phyloP scores from a whole-genome alignment of 345 rosid species.

The Hibiscus trionum region DNA sequence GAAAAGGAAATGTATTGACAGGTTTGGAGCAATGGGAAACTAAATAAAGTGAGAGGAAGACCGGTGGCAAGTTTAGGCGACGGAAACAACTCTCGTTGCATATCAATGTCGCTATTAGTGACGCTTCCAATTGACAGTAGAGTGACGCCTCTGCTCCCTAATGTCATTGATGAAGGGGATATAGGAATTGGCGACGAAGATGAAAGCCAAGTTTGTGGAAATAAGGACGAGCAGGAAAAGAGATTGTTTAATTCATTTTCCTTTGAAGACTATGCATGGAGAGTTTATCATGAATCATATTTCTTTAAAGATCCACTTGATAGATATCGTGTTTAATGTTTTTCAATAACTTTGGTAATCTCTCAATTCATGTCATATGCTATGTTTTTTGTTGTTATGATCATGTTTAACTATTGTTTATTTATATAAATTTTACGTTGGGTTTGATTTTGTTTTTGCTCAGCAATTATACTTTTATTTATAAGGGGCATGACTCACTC shows the following conservation, averaged over 20 bases:
- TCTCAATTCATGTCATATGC: no score
- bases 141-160: slow-evolving; percentile 43
- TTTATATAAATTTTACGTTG: no score
- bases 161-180: background rate
- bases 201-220: slow-evolving; percentile 7
- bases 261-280: slow-evolving; percentile 84
- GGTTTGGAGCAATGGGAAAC: slow-evolving; percentile 81
- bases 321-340: slow-evolving; percentile 33
- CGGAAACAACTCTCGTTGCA: slow-evolving; percentile 15
- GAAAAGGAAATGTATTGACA: background rate
- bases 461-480: no score
- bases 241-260: slow-evolving; percentile 41
- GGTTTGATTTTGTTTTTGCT: no score
- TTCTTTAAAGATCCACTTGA: slow-evolving; percentile 64
- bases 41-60: slow-evolving; percentile 66
- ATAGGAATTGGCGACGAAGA: slow-evolving; percentile 10
- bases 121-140: slow-evolving; percentile 49
- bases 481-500: no score
- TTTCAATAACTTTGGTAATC: background rate
- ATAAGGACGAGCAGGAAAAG: slow-evolving; percentile 10
- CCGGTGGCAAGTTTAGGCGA: slow-evolving; percentile 31
- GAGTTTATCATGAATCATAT: slow-evolving; percentile 57
- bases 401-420: no score
- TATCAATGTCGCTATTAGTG: slow-evolving; percentile 55
- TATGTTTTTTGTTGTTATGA: no score